Percentiles rank a stretch among this genome's conserved stretches.
phyloP scores from a whole-genome alignment of 78 protist genomes.

The Dictyostelium firmibasis region DNA sequence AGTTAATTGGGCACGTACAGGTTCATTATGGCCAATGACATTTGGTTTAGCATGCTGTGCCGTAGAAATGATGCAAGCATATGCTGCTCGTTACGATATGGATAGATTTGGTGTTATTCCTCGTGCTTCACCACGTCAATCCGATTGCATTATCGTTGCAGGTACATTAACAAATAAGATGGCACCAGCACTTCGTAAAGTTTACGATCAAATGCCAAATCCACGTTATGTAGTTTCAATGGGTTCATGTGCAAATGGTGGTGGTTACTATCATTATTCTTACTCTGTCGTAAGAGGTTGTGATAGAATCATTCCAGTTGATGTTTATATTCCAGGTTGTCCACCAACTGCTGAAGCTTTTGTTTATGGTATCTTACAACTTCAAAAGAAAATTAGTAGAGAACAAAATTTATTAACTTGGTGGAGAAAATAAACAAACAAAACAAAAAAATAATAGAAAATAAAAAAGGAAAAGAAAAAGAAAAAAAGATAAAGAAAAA shows the following conservation, averaged over 20 bases:
- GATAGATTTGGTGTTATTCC: conserved; percentile 97
- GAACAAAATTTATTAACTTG: conserved; percentile 56
- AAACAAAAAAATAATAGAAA: not conserved
- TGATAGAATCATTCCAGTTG: conserved; percentile 98
- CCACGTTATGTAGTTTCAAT: conserved; percentile 94
- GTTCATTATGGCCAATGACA: conserved; percentile 97
- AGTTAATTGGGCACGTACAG: conserved; percentile 92
- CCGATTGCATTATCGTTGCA: conserved; percentile 97
- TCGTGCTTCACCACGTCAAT: conserved; percentile 95
- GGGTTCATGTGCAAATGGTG: conserved; percentile 99
- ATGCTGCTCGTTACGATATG: conserved; percentile 95
- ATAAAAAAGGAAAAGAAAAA: conserved; percentile 53
- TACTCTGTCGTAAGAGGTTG: conserved; percentile 98
- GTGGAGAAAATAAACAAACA: conserved; percentile 73
- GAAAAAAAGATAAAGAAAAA: not conserved
- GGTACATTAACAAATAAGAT: conserved; percentile 98
- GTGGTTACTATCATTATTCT: conserved; percentile 98
- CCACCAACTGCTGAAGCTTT: conserved; percentile 99
- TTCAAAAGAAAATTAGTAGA: conserved; percentile 93
- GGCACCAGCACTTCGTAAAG: conserved; percentile 97
- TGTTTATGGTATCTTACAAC: conserved; percentile 92
- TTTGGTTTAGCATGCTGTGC: conserved; percentile 99
- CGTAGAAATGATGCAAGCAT: conserved; percentile 99
- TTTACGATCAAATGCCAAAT: conserved; percentile 95
- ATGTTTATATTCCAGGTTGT: conserved; percentile 98